Evolutionary conservation across 148 eudicot genomes (phyloP), one percentile per base, ranked within the genome.

Genomic region (Amaranthus cruentus): DNA sequence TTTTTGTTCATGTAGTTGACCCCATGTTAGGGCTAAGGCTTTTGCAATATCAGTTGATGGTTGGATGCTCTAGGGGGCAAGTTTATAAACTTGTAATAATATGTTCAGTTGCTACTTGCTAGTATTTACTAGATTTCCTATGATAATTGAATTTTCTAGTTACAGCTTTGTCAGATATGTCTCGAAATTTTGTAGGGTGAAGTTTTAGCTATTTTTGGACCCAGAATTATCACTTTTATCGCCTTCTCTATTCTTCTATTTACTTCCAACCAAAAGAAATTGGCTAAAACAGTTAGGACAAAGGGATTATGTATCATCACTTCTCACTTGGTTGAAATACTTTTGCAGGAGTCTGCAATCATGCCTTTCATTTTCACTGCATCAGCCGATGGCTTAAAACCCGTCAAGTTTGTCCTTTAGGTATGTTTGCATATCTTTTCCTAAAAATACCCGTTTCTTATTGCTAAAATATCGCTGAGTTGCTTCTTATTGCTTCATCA

Each of bases 351-450:
- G 72, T 78, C 54, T 78, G 95, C 82, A 92, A 92, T 79, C 97
- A 92, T 73, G 97, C 97, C 3, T 92, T 92, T 75, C 97, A 92
- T 82, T 92, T 92, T 81, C 97, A 92, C 74, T 92, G 97, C 89
- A 92, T 92, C 81, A 92, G 97, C 77, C 81, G 97, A 52, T 92
- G 97, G 97, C 89, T 92, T 38, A 92, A 92, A 78, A 92, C 97
- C 64, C 97, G 97, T 18, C 97, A 92, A 89, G 97, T 92, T 54
- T 92, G 95, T 62, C 97, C 97, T n/a, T 61, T 92, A 42, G 97
- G 97, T 91, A 83, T 66, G 80, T 63, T 13, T 28, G 48, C 46
- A 2, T 60, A 12, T 4, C 55, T 48, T 10, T 6, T 38, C 3
- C 28, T 49, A 4, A 9, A 15, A n/a, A 5, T 2, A 8, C 13